Base-by-base conservation (phyloP, 2,329 filamentous ascomycete genomes). In the Seiridium cupressi region DNA sequence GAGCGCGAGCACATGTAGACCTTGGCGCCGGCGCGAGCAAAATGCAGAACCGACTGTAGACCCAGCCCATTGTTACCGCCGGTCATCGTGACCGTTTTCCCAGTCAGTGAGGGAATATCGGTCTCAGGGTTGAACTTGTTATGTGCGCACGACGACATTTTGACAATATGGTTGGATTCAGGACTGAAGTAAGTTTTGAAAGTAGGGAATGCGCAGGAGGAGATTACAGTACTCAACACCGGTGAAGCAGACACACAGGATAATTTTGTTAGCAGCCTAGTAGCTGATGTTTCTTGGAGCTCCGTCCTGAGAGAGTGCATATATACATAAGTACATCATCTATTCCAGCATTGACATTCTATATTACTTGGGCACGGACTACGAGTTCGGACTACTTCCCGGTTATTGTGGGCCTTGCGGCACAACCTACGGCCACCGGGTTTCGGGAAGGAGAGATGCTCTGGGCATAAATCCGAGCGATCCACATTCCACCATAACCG, bases 41-140 rank as follows among this genome's bases (percentile, higher is more conserved):
- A 69, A 18, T 74, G 70, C 9, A 73, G 64, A 46, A 77, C 68
- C 9, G 72, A 71, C 62, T 77, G 72, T 59, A 69, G 72, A 26
- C 77, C 77, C 4, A 79, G 68, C 0, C 76, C 76, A 31, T 69
- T 64, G 51, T 73, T 77, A 58, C 72, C 74, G 38, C 74, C 74
- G 11, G 74, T 76, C 34, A 76, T 66, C 2, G 75, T 63, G 18
- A 76, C 72, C 13, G 72, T 65, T 56, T 74, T 75, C 26, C 68
- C 72, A 5, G 64, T 47, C 6, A 76, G 68, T 38, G 68, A 61
- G 3, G 73, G 73, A 36, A 76, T 73, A 42, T 72, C 69, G 3
- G 32, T 62, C 2, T 65, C 60, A 10, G 64, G 63, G 34, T 69
- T 61, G 56, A 68, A 69, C 26, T 44, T 18, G 56, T 42, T 42